Base-by-base conservation (phyloP, 768 basidiomycete species). In the Leucocoprinus sp. region DNA sequence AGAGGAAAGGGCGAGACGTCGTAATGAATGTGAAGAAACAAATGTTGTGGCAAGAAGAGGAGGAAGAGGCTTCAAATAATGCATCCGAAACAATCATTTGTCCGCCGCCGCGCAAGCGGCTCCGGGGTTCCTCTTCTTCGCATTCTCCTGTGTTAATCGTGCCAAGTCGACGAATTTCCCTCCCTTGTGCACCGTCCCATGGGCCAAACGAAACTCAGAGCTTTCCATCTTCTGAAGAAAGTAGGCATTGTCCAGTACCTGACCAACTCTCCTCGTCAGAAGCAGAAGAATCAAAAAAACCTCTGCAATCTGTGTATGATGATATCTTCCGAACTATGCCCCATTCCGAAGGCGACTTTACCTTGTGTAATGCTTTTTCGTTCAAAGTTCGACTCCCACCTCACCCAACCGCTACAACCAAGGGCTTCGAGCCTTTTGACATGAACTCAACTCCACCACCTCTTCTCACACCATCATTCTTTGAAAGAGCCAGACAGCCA, bases 391-490 rank as follows among this genome's bases (percentile, higher is more conserved):
- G 31, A 31, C 14, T 31, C n/a, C 31, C 31, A 14, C 31, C 31
- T 31, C 31, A 31, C 11, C 31, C 31, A 31, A 14, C 31, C 4
- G n/a, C 31, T 12, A 11, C 27, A 6, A 5, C n/a, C 8, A 14
- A 5, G 9, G 9, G 4, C 4, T 24, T 14, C 21, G 28, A 42
- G 8, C 31, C 26, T 15, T 22, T 33, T 35, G 19, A 12, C 33
- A 35, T 42, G 29, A 21, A 14, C 17, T 29, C 38, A 26, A 27
- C 46, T 26, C 33, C 19, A 6, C 39, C 46, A 14, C 46, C 46
- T 12, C 46, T 48, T 24, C 39, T 48, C 18, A 48, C 46, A 4
- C 22, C 33, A 8, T 26, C 33, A 8, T 48, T 41, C 28, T 48
- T 48, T 21, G 36, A 22, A 15, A 29, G 40, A 27, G 21, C 41